phyloP scores from a whole-genome alignment of 1,284 basidiomycete species.

The Moesziomyces antarcticus region DNA sequence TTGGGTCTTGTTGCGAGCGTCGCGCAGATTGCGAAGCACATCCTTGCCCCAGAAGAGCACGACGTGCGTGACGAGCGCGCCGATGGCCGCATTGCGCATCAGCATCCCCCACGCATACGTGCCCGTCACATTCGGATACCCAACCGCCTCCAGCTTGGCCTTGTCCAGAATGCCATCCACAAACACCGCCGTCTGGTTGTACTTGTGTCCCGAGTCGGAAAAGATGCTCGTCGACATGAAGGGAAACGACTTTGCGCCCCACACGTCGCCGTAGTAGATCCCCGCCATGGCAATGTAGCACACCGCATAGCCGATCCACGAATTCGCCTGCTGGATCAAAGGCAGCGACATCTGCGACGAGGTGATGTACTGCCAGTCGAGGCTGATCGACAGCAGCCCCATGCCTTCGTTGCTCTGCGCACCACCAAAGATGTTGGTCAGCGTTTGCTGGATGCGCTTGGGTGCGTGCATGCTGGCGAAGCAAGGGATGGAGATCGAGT shows the following conservation, averaged over 20 bases:
- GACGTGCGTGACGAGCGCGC: constrained; percentile 74
- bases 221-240: constrained; percentile 51
- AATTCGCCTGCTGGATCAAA: constrained; percentile 61
- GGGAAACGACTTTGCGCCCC: constrained; percentile 41
- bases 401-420: constrained; percentile 45
- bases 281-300: constrained; percentile 50
- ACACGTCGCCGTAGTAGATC: constrained; percentile 61
- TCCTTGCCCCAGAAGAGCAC: constrained; percentile 70
- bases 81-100: constrained; percentile 67
- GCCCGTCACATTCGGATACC: constrained; percentile 58
- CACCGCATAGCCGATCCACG: constrained; percentile 51
- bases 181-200: constrained; percentile 70
- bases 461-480: constrained; percentile 73
- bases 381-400: constrained; percentile 51
- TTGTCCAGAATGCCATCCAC: constrained; percentile 35
- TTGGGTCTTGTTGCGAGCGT: constrained; percentile 70
- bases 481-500: constrained; percentile 67
- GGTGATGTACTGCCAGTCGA: constrained; percentile 63
- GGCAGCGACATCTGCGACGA: constrained; percentile 49
- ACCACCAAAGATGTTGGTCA: constrained; percentile 67
- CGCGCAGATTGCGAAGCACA: constrained; percentile 70
- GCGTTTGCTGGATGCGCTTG: constrained; percentile 6
- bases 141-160: constrained; percentile 52
- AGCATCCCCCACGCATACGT: constrained; percentile 75
- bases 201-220: constrained; percentile 21